phyloP scores from a whole-genome alignment of 768 basidiomycete genomes.

The Tylopilus plumbeoviolaceoides region DNA sequence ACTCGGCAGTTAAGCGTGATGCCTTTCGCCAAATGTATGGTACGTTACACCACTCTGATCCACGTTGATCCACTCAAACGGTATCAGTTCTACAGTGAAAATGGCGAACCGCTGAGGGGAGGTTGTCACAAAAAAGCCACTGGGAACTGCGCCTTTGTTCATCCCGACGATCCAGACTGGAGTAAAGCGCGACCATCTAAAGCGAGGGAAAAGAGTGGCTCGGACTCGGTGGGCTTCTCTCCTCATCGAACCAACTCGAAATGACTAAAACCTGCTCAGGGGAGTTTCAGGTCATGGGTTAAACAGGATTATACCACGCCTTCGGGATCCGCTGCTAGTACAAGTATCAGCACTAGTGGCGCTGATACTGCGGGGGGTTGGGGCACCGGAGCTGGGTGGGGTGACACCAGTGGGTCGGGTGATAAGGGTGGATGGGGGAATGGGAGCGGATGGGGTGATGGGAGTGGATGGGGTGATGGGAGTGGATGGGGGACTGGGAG shows the following conservation, averaged over 20 bases:
- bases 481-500: slow-evolving; percentile 8
- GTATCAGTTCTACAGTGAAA: slow-evolving; percentile 28
- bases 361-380: not conserved
- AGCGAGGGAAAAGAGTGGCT: slow-evolving; percentile 13
- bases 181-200: slow-evolving; percentile 10
- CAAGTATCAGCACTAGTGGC: not conserved
- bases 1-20: slow-evolving; percentile 10
- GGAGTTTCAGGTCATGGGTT: slow-evolving; percentile 6
- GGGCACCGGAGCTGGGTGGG: not conserved
- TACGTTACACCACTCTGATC: slow-evolving; percentile 11
- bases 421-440: not conserved
- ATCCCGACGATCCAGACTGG: slow-evolving; percentile 28
- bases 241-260: not conserved
- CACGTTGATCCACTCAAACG: slow-evolving; percentile 2
- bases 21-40: slow-evolving; percentile 23
- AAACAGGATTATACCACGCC: not conserved
- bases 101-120: slow-evolving; percentile 21
- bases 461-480: slow-evolving; percentile 1
- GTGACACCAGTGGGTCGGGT: slow-evolving; percentile 2
- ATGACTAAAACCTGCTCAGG: slow-evolving; percentile 2
- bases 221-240: slow-evolving; percentile 14
- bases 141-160: slow-evolving; percentile 27
- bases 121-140: slow-evolving; percentile 24
- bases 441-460: not conserved
- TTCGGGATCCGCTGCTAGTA: not conserved